Evolutionary conservation across 306 rosid genomes (phyloP), one percentile per base, ranked within the genome.

Genomic region (Prunus armeniaca): DNA sequence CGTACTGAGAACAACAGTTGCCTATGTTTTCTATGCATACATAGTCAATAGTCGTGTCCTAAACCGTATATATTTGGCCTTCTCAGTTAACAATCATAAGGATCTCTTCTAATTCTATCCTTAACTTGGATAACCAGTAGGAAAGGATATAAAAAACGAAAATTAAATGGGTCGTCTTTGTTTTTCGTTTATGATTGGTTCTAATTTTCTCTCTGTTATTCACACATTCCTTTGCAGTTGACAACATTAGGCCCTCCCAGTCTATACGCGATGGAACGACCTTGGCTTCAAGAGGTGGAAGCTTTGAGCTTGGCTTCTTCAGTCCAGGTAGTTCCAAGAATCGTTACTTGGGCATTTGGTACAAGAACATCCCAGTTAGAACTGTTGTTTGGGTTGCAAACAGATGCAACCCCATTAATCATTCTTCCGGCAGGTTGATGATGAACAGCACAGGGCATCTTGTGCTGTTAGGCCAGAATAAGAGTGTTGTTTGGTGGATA

Each of bases 301-400:
- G 9, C 24, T 91, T 85, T 77, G 83, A 80, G 69, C 76, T 88
- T 76, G 89, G 94, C 61, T 90, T 89, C 87, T 82, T 87, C 86
- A 81, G 79, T 75, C 83, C 88, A 27, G 86, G 88, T 24, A 67
- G 57, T 70, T 85, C 89, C 72, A 70, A 65, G 24, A 73, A 68
- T 2, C 78, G 78, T 8, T 85, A 85, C 63, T 3, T 85, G 12
- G 93, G 93, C 58, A 87, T 90, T 5, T 85, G 93, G 89, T 87
- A 70, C 79, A 67, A 65, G 19, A 80, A 22, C 4, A 77, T 85
- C 64, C 56, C 81, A 8, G 58, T 75, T 12, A 67, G 12, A 45
- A 81, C 89, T 3, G 34, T 81, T 43, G 91, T 88, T 65, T 88
- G 91, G 93, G 93, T 91, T 47, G 90, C 91, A 19, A 88, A 91